Evolutionary conservation across 257 asterid species (phyloP).

Genomic region (Lycium barbarum): DNA sequence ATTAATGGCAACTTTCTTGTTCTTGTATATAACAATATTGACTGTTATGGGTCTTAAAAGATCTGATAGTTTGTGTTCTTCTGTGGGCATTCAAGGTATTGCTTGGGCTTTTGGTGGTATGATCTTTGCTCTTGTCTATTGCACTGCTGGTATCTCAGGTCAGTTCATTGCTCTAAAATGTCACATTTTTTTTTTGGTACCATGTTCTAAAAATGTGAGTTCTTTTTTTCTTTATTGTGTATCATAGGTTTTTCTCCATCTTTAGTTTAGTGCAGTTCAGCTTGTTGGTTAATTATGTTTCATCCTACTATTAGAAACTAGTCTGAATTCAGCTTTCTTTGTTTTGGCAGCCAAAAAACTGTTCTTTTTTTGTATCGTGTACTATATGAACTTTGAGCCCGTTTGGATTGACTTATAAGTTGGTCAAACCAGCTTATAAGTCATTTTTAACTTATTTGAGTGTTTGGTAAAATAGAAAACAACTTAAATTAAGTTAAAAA

Average conservation of each 20-base stretch:
- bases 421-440: no score
- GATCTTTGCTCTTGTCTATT: slow-evolving; percentile 64
- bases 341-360: no score
- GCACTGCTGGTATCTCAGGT: slow-evolving; percentile 67
- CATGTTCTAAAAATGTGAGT: neutral
- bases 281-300: no score
- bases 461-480: no score
- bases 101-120: slow-evolving; percentile 69
- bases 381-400: no score
- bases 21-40: slow-evolving; percentile 51
- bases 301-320: no score
- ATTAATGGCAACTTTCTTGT: slow-evolving; percentile 58
- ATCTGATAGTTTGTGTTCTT: slow-evolving; percentile 47
- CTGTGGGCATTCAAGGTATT: slow-evolving; percentile 61
- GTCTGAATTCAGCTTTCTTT: neutral
- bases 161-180: neutral
- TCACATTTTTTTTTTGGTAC: neutral
- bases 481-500: no score
- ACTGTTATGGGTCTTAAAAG: slow-evolving; percentile 58
- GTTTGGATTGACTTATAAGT: no score
- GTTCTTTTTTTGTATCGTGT: no score
- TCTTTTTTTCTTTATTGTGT: neutral
- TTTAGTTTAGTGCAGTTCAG: no score
- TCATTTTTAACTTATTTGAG: no score
- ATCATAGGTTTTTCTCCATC: no score